These are phyloP conservation scores for Sarcodon sp. DNA, from an alignment of 768 basidiomycete genomes.

Conservation along the genomic window DNA sequence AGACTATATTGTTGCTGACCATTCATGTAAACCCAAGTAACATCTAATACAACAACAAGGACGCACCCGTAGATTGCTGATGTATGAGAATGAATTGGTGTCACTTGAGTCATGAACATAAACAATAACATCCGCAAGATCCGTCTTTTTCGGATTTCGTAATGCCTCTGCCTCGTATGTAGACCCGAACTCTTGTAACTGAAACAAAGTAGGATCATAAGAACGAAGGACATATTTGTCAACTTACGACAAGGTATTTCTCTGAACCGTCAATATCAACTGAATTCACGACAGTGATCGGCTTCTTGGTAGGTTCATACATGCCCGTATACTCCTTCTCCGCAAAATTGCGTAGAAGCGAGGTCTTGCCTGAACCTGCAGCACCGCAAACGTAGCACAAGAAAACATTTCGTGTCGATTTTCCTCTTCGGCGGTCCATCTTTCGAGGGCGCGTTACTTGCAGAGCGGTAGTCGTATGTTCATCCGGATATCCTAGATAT, in stretches of 20 bases:
- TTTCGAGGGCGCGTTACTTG: conserved; percentile 78
- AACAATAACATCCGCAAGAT: conserved; percentile 86
- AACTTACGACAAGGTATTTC: conserved; percentile 89
- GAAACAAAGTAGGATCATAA: conserved; percentile 2
- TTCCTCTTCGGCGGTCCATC: conserved; percentile 75
- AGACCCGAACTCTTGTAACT: conserved; percentile 97
- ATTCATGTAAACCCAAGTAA: conserved; percentile 7
- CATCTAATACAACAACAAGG: conserved; percentile 1
- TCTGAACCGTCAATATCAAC: conserved; percentile 92
- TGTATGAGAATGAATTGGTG: conserved; percentile 97
- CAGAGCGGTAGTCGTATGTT: conserved; percentile 71
- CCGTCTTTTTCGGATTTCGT: conserved; percentile 81
- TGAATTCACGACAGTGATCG: conserved; percentile 86
- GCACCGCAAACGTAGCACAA: conserved; percentile 91
- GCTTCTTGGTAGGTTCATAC: conserved; percentile 85
- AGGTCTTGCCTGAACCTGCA: conserved; percentile 92
- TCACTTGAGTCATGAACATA: conserved; percentile 98
- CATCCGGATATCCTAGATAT: conserved; percentile 82
- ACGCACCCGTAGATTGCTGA: conserved; percentile 85
- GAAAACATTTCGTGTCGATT: conserved; percentile 85
- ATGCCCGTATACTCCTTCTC: conserved; percentile 61
- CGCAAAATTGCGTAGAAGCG: conserved; percentile 72
- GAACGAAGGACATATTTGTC: background rate
- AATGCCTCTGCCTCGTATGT: conserved; percentile 88
- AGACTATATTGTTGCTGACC: conserved; percentile 90